Evolutionary conservation across 2,329 filamentous ascomycete species (phyloP), one percentile per base, ranked within the genome.

Genomic region (Cladobotryum protrusum): DNA sequence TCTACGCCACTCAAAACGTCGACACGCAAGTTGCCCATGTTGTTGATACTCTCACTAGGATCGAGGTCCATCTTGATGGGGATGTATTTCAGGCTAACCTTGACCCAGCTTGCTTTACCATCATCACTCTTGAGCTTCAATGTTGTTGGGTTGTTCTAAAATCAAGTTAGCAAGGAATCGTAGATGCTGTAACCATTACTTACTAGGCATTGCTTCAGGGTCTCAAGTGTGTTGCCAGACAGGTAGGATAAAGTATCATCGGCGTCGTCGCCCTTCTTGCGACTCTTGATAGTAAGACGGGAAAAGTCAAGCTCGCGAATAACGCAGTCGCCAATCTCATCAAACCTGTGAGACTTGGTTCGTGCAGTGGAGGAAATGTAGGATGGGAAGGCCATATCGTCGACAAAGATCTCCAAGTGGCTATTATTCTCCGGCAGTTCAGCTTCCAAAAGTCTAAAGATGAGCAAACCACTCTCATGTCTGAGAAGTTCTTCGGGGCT

Each of bases 271-370:
- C 82, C 77, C 65, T 90, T 89, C 61, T 92, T 87, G 40, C 89
- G 83, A 43, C 96, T 77, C 50, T 90, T 87, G 56, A 99, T 78
- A 0, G 91, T 97, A 52, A 99, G 82, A 57, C 86, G 87, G 3
- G 93, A 99, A 60, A 96, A 91, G 56, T 99, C 95, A n/a, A 99
- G 78, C 67, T 99, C 93, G 54, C 93, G 89, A 53, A 99, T 87
- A 69, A 99, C 90, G 48, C 90, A 93, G 68, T 99, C 93, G 44
- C 92, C 91, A 62, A 91, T 90, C 69, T 99, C 93, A 59, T 93
- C 88, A 67, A 97, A 89, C 47, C 81, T 87, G 63, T 84, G 79
- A 11, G 77, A 72, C 59, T 77, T 85, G 37, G 76, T 79, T 61
- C 81, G 84, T 32, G 90, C 85, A 56, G 83, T 89, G 1, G 87